Base-by-base conservation (phyloP, 192 early-diverging fungal species). In the Umbelopsis sp. region DNA sequence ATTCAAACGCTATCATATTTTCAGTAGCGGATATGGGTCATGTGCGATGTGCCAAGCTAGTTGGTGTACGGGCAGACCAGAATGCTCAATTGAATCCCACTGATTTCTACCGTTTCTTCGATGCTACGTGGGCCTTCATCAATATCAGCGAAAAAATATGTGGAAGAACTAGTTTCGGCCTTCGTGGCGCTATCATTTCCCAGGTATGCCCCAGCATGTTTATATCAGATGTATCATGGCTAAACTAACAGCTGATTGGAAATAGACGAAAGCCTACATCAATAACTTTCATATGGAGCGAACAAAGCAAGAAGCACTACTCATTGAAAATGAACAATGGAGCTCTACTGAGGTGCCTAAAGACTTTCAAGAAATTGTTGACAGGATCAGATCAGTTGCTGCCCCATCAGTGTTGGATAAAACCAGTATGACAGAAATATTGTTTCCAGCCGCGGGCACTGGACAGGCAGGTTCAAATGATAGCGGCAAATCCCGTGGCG, bases 241-340 rank as follows among this genome's bases (percentile, higher is more conserved):
- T 2, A n/a, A 50, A 22, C 21, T 49, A 6, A 35, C 44, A 10
- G 15, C 64, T 46, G 37, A 21, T n/a, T n/a, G 6, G 21, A 20
- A 50, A 23, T 72, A 93, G 88, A 92, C 94, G 25, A 97, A 97
- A 69, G 86, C 93, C 20, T 98, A 97, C 74, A 65, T 99, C 20
- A 86, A 81, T 51, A 91, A 97, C 77, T 99, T 99, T 69, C 98
- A 99, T 66, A 92, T 94, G 66, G 95, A 97, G 74, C 93, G 92
- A 68, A 84, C 87, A 45, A 95, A 92, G 46, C 95, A 98, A 77
- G 83, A 94, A 21, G 87, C 90, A 13, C 78, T 93, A 20, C 81
- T 97, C 13, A 89, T 99, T 64, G 98, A 98, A 71, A 97, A 94
- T 76, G 98, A 99, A 75, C 94, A 97, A 80, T 99, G 98, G 98